phyloP scores from a whole-genome alignment of 768 basidiomycete species.

The Bullera alba region DNA sequence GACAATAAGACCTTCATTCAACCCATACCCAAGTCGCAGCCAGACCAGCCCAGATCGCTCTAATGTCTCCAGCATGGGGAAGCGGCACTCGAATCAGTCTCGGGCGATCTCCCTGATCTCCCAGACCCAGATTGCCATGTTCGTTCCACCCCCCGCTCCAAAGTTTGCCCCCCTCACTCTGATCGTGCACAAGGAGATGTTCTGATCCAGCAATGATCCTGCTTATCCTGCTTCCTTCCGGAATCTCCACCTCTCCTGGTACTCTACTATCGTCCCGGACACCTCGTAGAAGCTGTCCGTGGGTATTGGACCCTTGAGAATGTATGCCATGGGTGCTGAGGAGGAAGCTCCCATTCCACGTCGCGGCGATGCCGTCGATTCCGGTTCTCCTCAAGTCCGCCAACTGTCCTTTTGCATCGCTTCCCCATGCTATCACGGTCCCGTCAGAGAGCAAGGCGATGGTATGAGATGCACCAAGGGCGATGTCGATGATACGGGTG shows the following conservation, averaged over 20 bases:
- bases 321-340: conserved; percentile 4
- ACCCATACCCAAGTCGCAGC: conserved; percentile 53
- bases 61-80: conserved; percentile 7
- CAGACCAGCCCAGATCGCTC: conserved; percentile 52
- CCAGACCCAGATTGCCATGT: conserved; percentile 82
- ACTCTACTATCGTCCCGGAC: neutral
- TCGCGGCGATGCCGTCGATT: conserved; percentile 20
- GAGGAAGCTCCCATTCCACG: conserved; percentile 31
- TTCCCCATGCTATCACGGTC: conserved; percentile 56
- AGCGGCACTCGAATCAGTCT: conserved; percentile 49
- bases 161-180: conserved; percentile 51
- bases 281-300: conserved; percentile 31
- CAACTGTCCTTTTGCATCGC: conserved; percentile 65
- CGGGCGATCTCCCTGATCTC: conserved; percentile 54
- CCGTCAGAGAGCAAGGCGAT: conserved; percentile 52
- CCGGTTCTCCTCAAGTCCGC: conserved; percentile 16
- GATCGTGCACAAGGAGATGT: conserved; percentile 56
- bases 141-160: conserved; percentile 99
- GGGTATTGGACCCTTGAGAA: conserved; percentile 34
- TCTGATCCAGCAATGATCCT: conserved; percentile 71
- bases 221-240: conserved; percentile 2
- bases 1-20: neutral
- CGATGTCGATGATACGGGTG: conserved; percentile 36
- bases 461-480: conserved; percentile 56
- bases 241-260: conserved; percentile 4